Evolutionary conservation across 192 early-diverging fungal genomes (phyloP).

Genomic region (Umbelopsis vinacea): DNA sequence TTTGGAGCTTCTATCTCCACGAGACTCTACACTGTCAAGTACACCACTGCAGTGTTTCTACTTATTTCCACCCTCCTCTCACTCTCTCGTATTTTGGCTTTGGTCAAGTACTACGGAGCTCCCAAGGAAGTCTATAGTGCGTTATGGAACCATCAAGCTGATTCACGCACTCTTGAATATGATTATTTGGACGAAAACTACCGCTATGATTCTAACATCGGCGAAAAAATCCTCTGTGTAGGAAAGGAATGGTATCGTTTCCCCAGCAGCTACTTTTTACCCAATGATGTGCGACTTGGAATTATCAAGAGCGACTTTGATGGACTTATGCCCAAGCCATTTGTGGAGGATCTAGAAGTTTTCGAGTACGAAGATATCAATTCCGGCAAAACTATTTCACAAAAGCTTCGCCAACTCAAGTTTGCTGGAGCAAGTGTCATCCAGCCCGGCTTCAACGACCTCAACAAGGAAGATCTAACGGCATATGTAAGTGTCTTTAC

Average conservation of each 20-base stretch:
- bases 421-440: slow-evolving; percentile 37
- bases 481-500: slow-evolving; percentile 58
- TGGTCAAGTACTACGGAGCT: slow-evolving; percentile 75
- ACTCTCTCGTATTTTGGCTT: slow-evolving; percentile 70
- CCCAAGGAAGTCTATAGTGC: slow-evolving; percentile 66
- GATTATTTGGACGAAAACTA: slow-evolving; percentile 37
- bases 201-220: slow-evolving; percentile 13
- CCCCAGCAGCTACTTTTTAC: slow-evolving; percentile 91
- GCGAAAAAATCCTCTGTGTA: slow-evolving; percentile 69
- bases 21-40: slow-evolving; percentile 15
- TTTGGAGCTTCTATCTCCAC: slow-evolving; percentile 37
- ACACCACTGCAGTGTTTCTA: slow-evolving; percentile 49
- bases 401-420: slow-evolving; percentile 23
- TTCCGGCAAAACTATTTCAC: not conserved
- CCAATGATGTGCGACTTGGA: slow-evolving; percentile 66
- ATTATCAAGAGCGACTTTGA: slow-evolving; percentile 74
- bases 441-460: slow-evolving; percentile 70
- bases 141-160: slow-evolving; percentile 30
- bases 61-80: slow-evolving; percentile 57
- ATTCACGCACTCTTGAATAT: slow-evolving; percentile 24
- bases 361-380: not conserved
- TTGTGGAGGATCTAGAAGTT: slow-evolving; percentile 47
- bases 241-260: slow-evolving; percentile 97
- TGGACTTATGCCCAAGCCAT: slow-evolving; percentile 87
- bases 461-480: slow-evolving; percentile 62